These are phyloP conservation scores for Leishmania guyanensis DNA, from an alignment of 208 protist genomes.

Conservation along the genomic window DNA sequence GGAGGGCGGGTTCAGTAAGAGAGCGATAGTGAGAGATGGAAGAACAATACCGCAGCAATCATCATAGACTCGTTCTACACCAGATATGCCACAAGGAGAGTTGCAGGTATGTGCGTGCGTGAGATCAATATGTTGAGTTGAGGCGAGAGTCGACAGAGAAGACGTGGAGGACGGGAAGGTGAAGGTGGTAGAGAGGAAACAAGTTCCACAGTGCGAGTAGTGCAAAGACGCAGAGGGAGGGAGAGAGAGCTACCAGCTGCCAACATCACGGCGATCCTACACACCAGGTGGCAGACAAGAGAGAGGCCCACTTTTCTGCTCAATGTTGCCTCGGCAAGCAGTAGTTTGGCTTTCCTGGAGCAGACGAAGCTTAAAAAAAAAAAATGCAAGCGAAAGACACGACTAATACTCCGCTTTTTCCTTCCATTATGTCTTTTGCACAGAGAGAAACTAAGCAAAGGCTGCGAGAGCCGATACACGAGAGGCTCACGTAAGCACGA, in stretches of 20 bases:
- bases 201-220: background rate
- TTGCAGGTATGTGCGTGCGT: background rate
- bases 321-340: background rate
- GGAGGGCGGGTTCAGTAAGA: background rate
- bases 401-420: background rate
- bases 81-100: background rate
- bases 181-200: background rate
- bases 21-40: background rate
- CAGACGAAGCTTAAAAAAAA: background rate
- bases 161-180: background rate
- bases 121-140: background rate
- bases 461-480: background rate
- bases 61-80: slow-evolving; percentile 1
- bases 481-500: background rate
- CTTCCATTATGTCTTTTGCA: background rate
- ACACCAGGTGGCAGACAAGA: background rate
- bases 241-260: background rate
- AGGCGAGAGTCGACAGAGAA: background rate
- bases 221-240: background rate
- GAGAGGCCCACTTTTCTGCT: background rate
- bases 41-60: background rate
- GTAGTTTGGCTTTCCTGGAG: background rate
- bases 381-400: background rate
- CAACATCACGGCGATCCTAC: background rate
- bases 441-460: no score